Evolutionary conservation across 2,329 filamentous ascomycete species (phyloP).

Genomic region (Ophiostoma ulmi): DNA sequence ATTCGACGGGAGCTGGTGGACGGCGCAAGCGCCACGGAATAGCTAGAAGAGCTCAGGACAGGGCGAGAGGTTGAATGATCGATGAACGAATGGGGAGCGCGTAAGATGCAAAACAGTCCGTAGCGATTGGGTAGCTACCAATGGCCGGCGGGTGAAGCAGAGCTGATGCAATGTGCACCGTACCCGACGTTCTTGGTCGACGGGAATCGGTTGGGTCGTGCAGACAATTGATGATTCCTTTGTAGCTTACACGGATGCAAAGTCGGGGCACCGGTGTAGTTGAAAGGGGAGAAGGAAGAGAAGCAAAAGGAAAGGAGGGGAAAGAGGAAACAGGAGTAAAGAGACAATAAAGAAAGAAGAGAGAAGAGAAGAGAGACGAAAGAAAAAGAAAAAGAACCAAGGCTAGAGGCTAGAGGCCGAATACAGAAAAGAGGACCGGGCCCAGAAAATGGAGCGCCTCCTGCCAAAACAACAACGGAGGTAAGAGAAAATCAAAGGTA

Average conservation of each 20-base stretch:
- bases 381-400: not conserved
- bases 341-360: not conserved
- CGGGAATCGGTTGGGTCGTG: not conserved
- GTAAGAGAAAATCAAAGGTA: conserved; percentile 1
- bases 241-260: not conserved
- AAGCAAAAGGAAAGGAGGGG: not conserved
- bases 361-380: not conserved
- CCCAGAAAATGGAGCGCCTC: conserved; percentile 5
- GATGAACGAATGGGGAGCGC: not conserved
- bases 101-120: not conserved
- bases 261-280: conserved; percentile 10
- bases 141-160: not conserved
- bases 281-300: not conserved
- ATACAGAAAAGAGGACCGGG: not conserved
- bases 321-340: not conserved
- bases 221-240: not conserved
- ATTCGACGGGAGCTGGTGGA: not conserved
- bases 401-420: not conserved
- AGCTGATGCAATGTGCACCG: not conserved
- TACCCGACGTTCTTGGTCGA: not conserved
- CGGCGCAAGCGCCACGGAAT: conserved; percentile 8
- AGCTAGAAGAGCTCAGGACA: not conserved
- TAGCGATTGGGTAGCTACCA: not conserved
- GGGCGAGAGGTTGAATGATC: not conserved
- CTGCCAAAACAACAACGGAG: not conserved